A percentile compares a stretch with the other conserved stretches of the same genome.
Evolutionary conservation across 257 asterid genomes (phyloP).

Genomic region (Solanum peruvianum): DNA sequence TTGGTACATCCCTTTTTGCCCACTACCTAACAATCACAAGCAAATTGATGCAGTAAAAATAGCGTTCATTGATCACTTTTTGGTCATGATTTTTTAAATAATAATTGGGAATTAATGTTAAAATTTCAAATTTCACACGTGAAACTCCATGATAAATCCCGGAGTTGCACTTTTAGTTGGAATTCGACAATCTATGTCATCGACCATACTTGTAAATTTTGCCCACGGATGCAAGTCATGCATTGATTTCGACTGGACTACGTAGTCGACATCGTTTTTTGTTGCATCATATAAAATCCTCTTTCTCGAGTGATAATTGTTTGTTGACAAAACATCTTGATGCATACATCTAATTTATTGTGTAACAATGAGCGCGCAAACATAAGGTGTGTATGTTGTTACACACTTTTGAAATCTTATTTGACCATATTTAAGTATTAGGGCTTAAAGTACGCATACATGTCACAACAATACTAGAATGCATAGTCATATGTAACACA

Average conservation of each 20-base stretch:
- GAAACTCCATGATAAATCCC: not conserved
- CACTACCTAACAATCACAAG: not conserved
- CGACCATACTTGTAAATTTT: not conserved
- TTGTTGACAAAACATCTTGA: not conserved
- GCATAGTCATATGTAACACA: not conserved
- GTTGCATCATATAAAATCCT: not conserved
- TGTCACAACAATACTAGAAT: not conserved
- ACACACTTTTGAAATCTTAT: not conserved
- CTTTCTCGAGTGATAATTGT: not conserved
- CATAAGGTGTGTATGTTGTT: not conserved
- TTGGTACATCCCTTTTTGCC: not conserved
- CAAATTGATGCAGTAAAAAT: not conserved
- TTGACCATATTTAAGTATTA: not conserved
- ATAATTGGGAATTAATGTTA: not conserved
- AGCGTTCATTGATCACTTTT: not conserved
- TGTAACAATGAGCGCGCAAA: not conserved
- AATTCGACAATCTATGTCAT: not conserved
- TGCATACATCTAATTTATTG: not conserved
- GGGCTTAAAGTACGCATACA: not conserved
- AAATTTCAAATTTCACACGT: too few species aligned
- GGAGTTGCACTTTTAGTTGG: not conserved
- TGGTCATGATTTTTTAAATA: too few species aligned
- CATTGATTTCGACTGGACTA: not conserved
- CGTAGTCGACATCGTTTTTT: not conserved
- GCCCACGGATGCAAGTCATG: not conserved